Evolutionary conservation across 768 basidiomycete genomes (phyloP).

Genomic region (Panellus pusillus): DNA sequence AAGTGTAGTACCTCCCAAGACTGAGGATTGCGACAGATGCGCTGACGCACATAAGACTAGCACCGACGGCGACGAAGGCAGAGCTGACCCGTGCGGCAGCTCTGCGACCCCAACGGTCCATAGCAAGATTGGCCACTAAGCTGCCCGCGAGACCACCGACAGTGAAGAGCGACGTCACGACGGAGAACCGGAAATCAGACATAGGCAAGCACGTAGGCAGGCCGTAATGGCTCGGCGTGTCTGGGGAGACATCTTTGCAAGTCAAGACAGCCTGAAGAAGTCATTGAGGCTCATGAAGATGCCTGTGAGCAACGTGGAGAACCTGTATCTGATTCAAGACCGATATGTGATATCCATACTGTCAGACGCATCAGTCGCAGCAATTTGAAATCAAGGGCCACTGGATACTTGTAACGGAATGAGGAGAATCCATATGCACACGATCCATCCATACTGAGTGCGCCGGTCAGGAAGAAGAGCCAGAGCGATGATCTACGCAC

Average conservation of each 20-base stretch:
- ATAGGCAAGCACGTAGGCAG: slow-evolving; percentile 80
- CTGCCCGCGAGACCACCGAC: slow-evolving; percentile 85
- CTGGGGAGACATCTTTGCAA: slow-evolving; percentile 45
- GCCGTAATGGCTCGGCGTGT: slow-evolving; percentile 30
- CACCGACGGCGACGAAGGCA: slow-evolving; percentile 53
- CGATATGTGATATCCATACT: slow-evolving; percentile 94
- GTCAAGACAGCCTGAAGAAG: slow-evolving; percentile 53
- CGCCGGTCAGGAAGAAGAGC: slow-evolving; percentile 5
- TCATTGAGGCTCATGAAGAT: too few species aligned
- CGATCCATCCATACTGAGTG: slow-evolving; percentile 57
- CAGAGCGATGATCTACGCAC: background rate
- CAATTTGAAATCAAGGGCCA: slow-evolving; percentile 21
- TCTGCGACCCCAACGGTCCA: slow-evolving; percentile 72
- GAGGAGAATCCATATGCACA: slow-evolving; percentile 68
- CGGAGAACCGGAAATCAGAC: slow-evolving; percentile 73
- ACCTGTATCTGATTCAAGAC: slow-evolving; percentile 83
- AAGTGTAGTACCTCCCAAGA: slow-evolving; percentile 60
- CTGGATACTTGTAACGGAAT: slow-evolving; percentile 53
- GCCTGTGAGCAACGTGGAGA: too few species aligned
- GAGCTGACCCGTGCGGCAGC: slow-evolving; percentile 65
- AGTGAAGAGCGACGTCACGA: slow-evolving; percentile 85
- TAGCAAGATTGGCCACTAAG: slow-evolving; percentile 60
- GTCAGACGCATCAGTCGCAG: slow-evolving; percentile 1
- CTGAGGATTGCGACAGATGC: slow-evolving; percentile 54
- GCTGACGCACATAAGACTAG: slow-evolving; percentile 66